Evolutionary conservation across 805 yeast species (phyloP).

Genomic region (Pichia nanzhaoensis): DNA sequence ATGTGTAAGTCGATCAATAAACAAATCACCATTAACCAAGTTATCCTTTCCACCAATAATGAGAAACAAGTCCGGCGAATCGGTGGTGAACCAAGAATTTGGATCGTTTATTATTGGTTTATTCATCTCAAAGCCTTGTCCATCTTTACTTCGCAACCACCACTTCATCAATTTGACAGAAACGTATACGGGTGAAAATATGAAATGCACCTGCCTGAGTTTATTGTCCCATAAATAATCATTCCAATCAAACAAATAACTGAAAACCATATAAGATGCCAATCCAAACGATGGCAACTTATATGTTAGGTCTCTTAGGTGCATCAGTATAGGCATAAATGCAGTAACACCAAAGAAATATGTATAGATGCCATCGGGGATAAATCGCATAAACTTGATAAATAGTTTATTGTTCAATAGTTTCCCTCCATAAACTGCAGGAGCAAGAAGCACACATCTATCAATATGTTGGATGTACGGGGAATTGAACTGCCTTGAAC

Average conservation of each 20-base stretch:
- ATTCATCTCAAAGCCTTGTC: slow-evolving; percentile 38
- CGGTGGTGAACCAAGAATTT: slow-evolving; percentile 45
- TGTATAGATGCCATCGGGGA: slow-evolving; percentile 39
- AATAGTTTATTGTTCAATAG: slow-evolving; percentile 57
- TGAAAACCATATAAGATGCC: slow-evolving; percentile 75
- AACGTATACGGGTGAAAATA: slow-evolving; percentile 81
- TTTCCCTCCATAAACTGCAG: slow-evolving; percentile 86
- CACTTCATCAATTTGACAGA: slow-evolving; percentile 80
- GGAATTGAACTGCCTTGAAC: slow-evolving; percentile 38
- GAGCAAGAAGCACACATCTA: slow-evolving; percentile 72
- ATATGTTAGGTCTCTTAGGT: slow-evolving; percentile 44
- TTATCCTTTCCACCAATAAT: slow-evolving; percentile 69
- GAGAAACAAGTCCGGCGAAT: slow-evolving; percentile 54
- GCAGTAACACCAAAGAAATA: slow-evolving; percentile 69
- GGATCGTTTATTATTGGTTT: slow-evolving; percentile 48
- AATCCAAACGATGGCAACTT: slow-evolving; percentile 49
- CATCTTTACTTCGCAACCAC: slow-evolving; percentile 57
- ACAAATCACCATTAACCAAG: slow-evolving; percentile 67
- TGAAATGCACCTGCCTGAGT: slow-evolving; percentile 65
- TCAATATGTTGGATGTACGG: slow-evolving; percentile 33
- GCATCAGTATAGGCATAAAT: slow-evolving; percentile 71
- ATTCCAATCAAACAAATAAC: slow-evolving; percentile 82
- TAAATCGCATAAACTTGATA: slow-evolving; percentile 52
- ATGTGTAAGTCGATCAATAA: slow-evolving; percentile 56
- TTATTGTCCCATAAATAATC: slow-evolving; percentile 67